A percentile compares a stretch with the other conserved stretches of the same genome.
Evolutionary conservation across 257 asterid genomes (phyloP).

Genomic region (Fraxinus cuspidata): DNA sequence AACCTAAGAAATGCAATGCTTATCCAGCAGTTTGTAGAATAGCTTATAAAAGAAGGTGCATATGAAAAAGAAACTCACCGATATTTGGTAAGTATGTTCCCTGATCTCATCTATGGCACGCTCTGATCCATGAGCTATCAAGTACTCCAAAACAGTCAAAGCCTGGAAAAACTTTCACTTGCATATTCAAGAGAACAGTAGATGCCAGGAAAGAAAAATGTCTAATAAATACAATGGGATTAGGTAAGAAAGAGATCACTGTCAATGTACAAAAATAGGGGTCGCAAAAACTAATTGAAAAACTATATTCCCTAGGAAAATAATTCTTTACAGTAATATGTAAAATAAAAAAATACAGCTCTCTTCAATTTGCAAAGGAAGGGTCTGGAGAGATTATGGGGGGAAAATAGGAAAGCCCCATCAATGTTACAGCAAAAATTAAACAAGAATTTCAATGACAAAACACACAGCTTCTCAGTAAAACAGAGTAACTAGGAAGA

Average conservation of each 20-base stretch:
- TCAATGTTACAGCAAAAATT: neutral
- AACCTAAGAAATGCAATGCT: constrained; percentile 4
- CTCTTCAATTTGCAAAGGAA: neutral
- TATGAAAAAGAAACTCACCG: constrained; percentile 50
- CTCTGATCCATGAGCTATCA: constrained; percentile 94
- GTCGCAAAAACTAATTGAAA: neutral
- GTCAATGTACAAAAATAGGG: constrained; percentile 4
- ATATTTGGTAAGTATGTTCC: constrained; percentile 96
- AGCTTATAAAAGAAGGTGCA: constrained; percentile 7
- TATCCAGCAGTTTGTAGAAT: constrained; percentile 1
- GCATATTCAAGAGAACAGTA: constrained; percentile 16
- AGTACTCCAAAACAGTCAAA: constrained; percentile 83
- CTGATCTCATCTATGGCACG: constrained; percentile 90
- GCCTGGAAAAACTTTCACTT: constrained; percentile 49
- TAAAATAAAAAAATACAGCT: neutral
- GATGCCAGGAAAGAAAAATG: constrained; percentile 12
- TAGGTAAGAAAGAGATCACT: constrained; percentile 13
- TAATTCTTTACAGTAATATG: constrained; percentile 1
- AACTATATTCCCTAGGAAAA: constrained; percentile 12
- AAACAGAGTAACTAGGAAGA: constrained; percentile 12
- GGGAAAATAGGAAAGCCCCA: neutral
- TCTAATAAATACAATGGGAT: constrained; percentile 4
- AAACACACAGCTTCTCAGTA: neutral
- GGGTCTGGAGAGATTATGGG: neutral
- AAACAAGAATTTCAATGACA: constrained; percentile 6